Conservation (phyloP, 768 basidiomycete species). For the Jaapia argillacea region DNA sequence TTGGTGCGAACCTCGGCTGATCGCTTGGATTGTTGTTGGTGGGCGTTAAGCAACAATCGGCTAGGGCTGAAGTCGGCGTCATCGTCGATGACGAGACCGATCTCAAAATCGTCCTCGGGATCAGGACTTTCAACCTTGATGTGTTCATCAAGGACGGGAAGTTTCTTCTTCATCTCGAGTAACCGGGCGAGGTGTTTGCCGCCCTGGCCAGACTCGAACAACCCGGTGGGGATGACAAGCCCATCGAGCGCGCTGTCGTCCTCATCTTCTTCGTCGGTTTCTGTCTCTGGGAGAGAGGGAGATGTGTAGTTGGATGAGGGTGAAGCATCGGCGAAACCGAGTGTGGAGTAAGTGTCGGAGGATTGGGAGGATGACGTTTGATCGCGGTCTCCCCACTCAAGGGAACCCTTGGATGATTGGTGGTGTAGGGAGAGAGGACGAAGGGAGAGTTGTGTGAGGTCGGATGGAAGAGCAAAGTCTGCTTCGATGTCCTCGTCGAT, state of each 20-base stretch:
- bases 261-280: slow-evolving; percentile 51
- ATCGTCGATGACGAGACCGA: slow-evolving; percentile 74
- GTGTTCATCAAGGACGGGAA: slow-evolving; percentile 42
- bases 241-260: slow-evolving; percentile 73
- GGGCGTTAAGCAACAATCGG: slow-evolving; percentile 45
- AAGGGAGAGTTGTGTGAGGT: slow-evolving; percentile 75
- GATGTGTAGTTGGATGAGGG: slow-evolving; percentile 67
- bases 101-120: slow-evolving; percentile 80
- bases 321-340: slow-evolving; percentile 64
- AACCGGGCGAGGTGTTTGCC: slow-evolving; percentile 38
- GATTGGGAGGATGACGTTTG: slow-evolving; percentile 77
- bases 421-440: slow-evolving; percentile 68
- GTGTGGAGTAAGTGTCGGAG: slow-evolving; percentile 77
- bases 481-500: slow-evolving; percentile 77
- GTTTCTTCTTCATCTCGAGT: slow-evolving; percentile 43
- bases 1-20: slow-evolving; percentile 39
- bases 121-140: slow-evolving; percentile 48
- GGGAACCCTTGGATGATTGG: slow-evolving; percentile 71
- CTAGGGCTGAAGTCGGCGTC: slow-evolving; percentile 78
- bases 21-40: slow-evolving; percentile 28
- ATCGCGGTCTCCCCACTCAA: slow-evolving; percentile 83
- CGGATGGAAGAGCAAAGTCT: slow-evolving; percentile 70
- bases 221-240: slow-evolving; percentile 61
- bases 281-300: slow-evolving; percentile 55
- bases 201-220: slow-evolving; percentile 67